Conservation (phyloP, 1,284 basidiomycete genomes). For the Rhodofomes roseus region DNA sequence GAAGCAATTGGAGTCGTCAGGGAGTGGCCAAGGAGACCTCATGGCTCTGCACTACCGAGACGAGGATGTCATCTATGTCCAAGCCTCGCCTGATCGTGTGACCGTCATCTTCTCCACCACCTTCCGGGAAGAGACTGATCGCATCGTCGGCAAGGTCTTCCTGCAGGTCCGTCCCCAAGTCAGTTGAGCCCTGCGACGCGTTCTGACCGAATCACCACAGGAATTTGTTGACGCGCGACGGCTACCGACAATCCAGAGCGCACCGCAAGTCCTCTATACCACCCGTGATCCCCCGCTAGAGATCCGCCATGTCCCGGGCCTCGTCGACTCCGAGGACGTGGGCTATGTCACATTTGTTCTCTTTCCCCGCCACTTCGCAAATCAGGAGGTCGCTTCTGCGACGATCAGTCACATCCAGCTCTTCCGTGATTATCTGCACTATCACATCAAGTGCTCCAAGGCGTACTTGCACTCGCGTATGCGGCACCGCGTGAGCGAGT, state of each 20-base stretch:
- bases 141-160: slow-evolving; percentile 96
- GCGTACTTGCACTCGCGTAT: slow-evolving; percentile 99
- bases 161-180: slow-evolving; percentile 68
- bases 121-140: slow-evolving; percentile 97
- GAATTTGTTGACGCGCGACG: slow-evolving; percentile 98
- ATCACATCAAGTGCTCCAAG: slow-evolving; percentile 99
- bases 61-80: slow-evolving; percentile 96
- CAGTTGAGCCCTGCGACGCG: background rate
- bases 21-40: slow-evolving; percentile 70
- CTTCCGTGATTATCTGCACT: slow-evolving; percentile 98
- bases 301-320: slow-evolving; percentile 82
- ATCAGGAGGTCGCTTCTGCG: slow-evolving; percentile 65
- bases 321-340: slow-evolving; percentile 85
- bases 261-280: slow-evolving; percentile 97
- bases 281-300: slow-evolving; percentile 95
- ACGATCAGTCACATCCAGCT: slow-evolving; percentile 97
- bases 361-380: slow-evolving; percentile 93
- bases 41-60: slow-evolving; percentile 95
- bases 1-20: slow-evolving; percentile 74
- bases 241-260: slow-evolving; percentile 91
- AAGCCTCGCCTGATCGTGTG: slow-evolving; percentile 91
- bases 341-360: slow-evolving; percentile 99
- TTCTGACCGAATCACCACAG: slow-evolving; percentile 35
- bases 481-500: slow-evolving; percentile 92
- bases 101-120: slow-evolving; percentile 98